phyloP scores from a whole-genome alignment of 495 filamentous ascomycete genomes.

The Neurospora terricola region DNA sequence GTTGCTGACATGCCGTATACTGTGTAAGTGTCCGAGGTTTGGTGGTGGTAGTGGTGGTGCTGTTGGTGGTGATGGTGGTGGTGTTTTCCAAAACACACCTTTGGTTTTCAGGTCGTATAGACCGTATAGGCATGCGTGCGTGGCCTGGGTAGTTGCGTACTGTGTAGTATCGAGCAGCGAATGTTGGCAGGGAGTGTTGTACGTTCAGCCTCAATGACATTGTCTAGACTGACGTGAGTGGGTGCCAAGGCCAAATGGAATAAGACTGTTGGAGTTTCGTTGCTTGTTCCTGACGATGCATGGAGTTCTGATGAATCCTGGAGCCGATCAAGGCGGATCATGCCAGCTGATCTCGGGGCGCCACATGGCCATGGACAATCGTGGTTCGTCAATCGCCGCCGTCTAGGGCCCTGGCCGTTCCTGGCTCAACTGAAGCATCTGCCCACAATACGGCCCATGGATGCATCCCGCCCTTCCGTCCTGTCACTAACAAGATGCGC shows the following conservation, averaged over 20 bases:
- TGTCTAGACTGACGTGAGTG: background rate
- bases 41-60: background rate
- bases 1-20: background rate
- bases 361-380: background rate
- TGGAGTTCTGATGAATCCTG: background rate
- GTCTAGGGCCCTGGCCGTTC: background rate
- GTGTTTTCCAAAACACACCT: background rate
- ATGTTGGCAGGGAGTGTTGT: background rate
- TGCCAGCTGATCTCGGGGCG: constrained; percentile 5
- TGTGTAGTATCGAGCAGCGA: background rate
- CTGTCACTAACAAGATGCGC: background rate
- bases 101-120: background rate
- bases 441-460: background rate
- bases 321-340: constrained; percentile 1
- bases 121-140: background rate
- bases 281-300: background rate
- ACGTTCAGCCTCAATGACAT: background rate
- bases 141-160: background rate
- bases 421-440: background rate
- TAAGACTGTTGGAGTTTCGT: background rate
- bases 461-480: background rate
- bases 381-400: background rate
- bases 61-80: background rate
- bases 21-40: background rate
- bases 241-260: background rate